Evolutionary conservation across 2,329 filamentous ascomycete species (phyloP).

Genomic region (Helminthosporium solani): DNA sequence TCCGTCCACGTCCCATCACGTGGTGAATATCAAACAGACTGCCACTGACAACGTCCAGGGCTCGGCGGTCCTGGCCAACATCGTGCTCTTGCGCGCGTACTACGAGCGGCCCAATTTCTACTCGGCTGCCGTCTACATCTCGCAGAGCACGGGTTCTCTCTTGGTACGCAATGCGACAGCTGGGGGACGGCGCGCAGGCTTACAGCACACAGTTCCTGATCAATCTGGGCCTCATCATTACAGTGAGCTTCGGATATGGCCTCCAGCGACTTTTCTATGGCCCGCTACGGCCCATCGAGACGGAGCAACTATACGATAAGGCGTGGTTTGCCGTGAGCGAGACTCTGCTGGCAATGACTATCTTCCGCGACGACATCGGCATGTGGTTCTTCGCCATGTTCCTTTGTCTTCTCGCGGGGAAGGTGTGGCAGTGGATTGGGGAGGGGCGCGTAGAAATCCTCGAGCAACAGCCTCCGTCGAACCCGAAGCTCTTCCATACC

Average conservation of each 20-base stretch:
- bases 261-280: conserved; percentile 91
- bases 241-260: conserved; percentile 77
- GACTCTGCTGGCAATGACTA: conserved; percentile 96
- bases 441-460: conserved; percentile 91
- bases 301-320: conserved; percentile 95
- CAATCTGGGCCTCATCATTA: conserved; percentile 82
- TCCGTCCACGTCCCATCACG: background rate
- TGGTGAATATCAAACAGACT: too few species aligned
- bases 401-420: conserved; percentile 84
- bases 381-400: conserved; percentile 98
- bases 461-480: conserved; percentile 90
- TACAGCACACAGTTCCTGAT: conserved; percentile 70
- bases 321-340: conserved; percentile 98
- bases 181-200: conserved; percentile 4
- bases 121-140: conserved; percentile 93
- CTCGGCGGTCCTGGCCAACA: conserved; percentile 79
- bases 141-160: conserved; percentile 92
- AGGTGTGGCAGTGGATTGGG: conserved; percentile 98
- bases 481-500: conserved; percentile 83
- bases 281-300: conserved; percentile 85
- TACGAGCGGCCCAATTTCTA: conserved; percentile 98
- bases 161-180: conserved; percentile 61
- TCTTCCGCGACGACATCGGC: conserved; percentile 92
- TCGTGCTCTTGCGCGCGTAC: conserved; percentile 85
- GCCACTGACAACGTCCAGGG: conserved; percentile 37